A percentile compares a stretch with the other conserved stretches of the same genome.
phyloP scores from a whole-genome alignment of 495 filamentous ascomycete species.

The Aspergillus heteromorphus region DNA sequence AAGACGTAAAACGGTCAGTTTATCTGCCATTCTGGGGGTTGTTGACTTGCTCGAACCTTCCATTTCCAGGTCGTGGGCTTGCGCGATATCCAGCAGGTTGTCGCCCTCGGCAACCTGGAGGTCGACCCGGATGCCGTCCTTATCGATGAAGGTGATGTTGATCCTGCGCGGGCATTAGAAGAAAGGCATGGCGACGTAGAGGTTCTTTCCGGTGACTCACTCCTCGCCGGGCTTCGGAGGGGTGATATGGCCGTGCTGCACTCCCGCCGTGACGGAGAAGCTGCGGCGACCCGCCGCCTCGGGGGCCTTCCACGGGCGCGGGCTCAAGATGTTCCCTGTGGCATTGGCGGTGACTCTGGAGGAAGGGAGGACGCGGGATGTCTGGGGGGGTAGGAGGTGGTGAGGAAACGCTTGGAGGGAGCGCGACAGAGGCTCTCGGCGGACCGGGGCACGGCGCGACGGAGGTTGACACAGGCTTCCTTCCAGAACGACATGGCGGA shows the following conservation, averaged over 20 bases:
- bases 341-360: constrained; percentile 2
- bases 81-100: constrained; percentile 91
- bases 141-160: constrained; percentile 89
- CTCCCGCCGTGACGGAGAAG: constrained; percentile 61
- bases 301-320: constrained; percentile 20
- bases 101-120: constrained; percentile 80
- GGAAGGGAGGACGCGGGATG: constrained; percentile 14
- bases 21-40: background rate
- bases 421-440: constrained; percentile 26
- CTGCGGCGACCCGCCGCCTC: constrained; percentile 36
- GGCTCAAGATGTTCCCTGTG: background rate
- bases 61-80: constrained; percentile 94
- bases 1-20: background rate
- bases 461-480: constrained; percentile 33
- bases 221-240: constrained; percentile 92
- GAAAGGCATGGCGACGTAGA: background rate
- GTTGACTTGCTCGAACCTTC: constrained; percentile 56
- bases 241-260: constrained; percentile 70
- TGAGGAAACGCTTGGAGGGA: constrained; percentile 31
- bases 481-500: constrained; percentile 35
- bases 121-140: constrained; percentile 70
- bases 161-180: constrained; percentile 49
- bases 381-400: constrained; percentile 16
- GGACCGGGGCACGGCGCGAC: constrained; percentile 27
- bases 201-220: constrained; percentile 51